Evolutionary conservation across 2,329 filamentous ascomycete species (phyloP).

Genomic region (Xylariomycetidae sp.): DNA sequence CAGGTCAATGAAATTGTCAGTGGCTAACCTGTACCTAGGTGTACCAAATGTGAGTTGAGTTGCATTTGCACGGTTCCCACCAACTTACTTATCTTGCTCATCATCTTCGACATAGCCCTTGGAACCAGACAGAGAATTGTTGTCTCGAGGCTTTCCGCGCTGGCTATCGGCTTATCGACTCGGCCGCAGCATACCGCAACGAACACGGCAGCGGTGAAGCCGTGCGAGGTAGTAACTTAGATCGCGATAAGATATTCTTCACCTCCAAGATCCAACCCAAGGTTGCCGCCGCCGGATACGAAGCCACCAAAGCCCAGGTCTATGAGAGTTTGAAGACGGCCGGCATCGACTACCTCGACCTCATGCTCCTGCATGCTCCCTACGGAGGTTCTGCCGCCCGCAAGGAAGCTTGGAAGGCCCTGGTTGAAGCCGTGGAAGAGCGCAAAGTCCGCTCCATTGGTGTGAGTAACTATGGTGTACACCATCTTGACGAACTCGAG

Average conservation of each 20-base stretch:
- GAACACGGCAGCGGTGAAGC: constrained; percentile 42
- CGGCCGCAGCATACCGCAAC: constrained; percentile 45
- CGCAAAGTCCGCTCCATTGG: constrained; percentile 57
- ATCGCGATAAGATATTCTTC: constrained; percentile 47
- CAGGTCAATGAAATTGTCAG: background rate
- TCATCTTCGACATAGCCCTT: constrained; percentile 23
- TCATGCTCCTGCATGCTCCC: constrained; percentile 57
- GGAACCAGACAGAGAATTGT: constrained; percentile 30
- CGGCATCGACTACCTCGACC: constrained; percentile 60
- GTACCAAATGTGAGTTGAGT: constrained; percentile 42
- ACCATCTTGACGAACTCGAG: constrained; percentile 57
- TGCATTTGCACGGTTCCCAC: background rate
- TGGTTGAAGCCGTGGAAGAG: constrained; percentile 57
- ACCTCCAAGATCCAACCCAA: constrained; percentile 48
- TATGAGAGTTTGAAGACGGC: constrained; percentile 56
- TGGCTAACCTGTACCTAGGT: constrained; percentile 30
- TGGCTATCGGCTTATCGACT: constrained; percentile 53
- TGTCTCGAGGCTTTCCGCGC: constrained; percentile 40
- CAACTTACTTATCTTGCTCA: constrained; percentile 3
- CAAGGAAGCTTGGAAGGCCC: constrained; percentile 55
- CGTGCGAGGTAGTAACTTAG: constrained; percentile 34
- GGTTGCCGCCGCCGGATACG: constrained; percentile 43
- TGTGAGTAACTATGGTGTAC: constrained; percentile 60
- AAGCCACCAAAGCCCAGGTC: constrained; percentile 57
- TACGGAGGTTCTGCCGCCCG: constrained; percentile 50